phyloP scores from a whole-genome alignment of 345 rosid species.

The Salix koriyanagi region DNA sequence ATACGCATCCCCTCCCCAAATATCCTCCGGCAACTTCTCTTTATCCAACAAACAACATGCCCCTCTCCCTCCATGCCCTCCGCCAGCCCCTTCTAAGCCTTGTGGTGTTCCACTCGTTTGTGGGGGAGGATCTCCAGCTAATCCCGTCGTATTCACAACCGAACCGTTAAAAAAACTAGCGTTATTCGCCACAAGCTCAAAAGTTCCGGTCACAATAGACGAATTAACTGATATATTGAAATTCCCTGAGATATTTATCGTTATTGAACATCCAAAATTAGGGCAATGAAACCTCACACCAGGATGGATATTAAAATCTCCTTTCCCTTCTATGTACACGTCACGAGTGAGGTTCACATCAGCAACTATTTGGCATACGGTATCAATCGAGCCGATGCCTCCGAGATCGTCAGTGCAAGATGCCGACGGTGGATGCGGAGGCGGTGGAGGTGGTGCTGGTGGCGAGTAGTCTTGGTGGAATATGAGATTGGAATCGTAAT shows the following conservation, averaged over 20 bases:
- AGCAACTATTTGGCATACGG: conserved; percentile 75
- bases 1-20: conserved; percentile 98
- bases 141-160: conserved; percentile 69
- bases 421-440: conserved; percentile 85
- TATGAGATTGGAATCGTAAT: conserved; percentile 39
- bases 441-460: conserved; percentile 95
- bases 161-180: conserved; percentile 64
- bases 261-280: conserved; percentile 56
- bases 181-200: conserved; percentile 62
- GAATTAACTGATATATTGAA: conserved; percentile 65
- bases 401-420: conserved; percentile 89
- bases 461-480: conserved; percentile 94
- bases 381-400: conserved; percentile 77
- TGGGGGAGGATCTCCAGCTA: conserved; percentile 81
- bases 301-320: conserved; percentile 64
- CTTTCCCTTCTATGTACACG: conserved; percentile 81
- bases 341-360: conserved; percentile 81
- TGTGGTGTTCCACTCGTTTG: conserved; percentile 97
- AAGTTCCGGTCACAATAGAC: conserved; percentile 59
- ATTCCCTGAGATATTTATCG: conserved; percentile 74
- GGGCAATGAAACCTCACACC: conserved; percentile 73
- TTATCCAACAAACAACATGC: conserved; percentile 72
- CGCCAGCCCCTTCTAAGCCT: conserved; percentile 85
- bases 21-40: conserved; percentile 78
- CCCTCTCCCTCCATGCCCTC: conserved; percentile 98